Conservation (phyloP, 495 filamentous ascomycete genomes). For the Paragyromitra xinjiangensis region DNA sequence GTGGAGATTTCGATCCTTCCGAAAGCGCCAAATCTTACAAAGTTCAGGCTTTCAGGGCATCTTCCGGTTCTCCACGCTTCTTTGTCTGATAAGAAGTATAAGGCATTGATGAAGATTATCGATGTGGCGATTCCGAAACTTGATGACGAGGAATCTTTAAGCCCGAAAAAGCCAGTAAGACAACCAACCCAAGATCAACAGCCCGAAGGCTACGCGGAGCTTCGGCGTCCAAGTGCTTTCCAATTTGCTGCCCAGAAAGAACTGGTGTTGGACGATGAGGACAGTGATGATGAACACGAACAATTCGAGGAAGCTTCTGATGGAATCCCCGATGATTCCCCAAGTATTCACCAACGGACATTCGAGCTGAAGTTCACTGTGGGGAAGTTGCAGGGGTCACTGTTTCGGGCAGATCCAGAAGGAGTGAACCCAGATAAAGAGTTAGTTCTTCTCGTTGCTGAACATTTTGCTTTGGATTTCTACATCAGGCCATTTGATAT, state of each 20-base stretch:
- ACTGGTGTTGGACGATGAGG: conserved; percentile 78
- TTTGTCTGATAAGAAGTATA: conserved; percentile 94
- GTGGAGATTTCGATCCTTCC: conserved; percentile 93
- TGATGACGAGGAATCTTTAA: conserved; percentile 63
- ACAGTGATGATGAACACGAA: conserved; percentile 73
- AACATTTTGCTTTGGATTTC: conserved; percentile 85
- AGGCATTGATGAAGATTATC: conserved; percentile 92
- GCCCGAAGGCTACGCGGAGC: conserved; percentile 39
- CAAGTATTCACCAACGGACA: conserved; percentile 81
- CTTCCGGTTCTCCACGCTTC: conserved; percentile 90
- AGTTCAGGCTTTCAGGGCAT: conserved; percentile 87
- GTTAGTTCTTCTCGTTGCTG: conserved; percentile 88
- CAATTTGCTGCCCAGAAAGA: conserved; percentile 74
- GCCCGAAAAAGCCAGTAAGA: conserved; percentile 26
- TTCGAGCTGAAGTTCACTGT: conserved; percentile 98
- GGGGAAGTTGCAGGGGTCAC: conserved; percentile 87
- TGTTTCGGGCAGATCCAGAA: conserved; percentile 86
- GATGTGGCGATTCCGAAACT: conserved; percentile 93
- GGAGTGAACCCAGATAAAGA: conserved; percentile 78
- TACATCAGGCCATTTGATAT: conserved; percentile 90
- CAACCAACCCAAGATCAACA: conserved; percentile 34
- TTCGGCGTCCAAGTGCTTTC: conserved; percentile 67
- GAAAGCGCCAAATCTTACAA: conserved; percentile 91
- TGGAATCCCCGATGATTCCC: conserved; percentile 66
- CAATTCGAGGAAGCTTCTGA: conserved; percentile 71